Conservation (phyloP, 805 yeast genomes). For the Kodamaea fukazawae region DNA sequence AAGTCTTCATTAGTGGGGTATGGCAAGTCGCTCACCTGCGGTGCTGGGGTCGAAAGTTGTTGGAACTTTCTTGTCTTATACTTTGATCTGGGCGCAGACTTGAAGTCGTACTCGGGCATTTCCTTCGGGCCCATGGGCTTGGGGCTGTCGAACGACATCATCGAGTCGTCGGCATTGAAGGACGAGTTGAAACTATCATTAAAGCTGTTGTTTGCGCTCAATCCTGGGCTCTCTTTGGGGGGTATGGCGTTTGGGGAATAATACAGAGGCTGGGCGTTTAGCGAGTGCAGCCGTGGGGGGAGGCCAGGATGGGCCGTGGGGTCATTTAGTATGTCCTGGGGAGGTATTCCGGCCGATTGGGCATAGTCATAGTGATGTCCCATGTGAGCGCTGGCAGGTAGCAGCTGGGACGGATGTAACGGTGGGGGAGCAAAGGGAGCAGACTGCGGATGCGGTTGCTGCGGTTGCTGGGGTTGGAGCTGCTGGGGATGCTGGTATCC, state of each 20-base stretch:
- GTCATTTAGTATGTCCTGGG: no score
- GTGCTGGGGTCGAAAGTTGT: slow-evolving; percentile 7
- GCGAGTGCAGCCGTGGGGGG: background rate
- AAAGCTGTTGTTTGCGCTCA: slow-evolving; percentile 1
- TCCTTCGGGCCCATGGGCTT: slow-evolving; percentile 42
- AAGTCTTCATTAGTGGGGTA: background rate
- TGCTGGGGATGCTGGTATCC: background rate
- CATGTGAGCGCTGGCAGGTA: background rate
- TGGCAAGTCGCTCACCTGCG: background rate
- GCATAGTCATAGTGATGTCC: no score
- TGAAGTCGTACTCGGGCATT: slow-evolving; percentile 31
- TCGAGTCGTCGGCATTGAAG: slow-evolving; percentile 19
- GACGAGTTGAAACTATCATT: slow-evolving; percentile 1
- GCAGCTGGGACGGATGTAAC: background rate
- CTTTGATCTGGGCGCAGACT: background rate
- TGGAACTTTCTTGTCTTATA: slow-evolving; percentile 11
- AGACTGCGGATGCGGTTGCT: background rate
- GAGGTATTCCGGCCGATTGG: no score
- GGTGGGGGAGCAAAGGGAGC: background rate
- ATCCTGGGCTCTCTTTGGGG: background rate
- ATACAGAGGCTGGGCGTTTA: no score
- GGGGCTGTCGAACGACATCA: slow-evolving; percentile 29
- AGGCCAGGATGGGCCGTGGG: no score
- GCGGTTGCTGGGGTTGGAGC: background rate
- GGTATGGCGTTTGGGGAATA: background rate